Base-by-base conservation (phyloP, 768 basidiomycete genomes). In the Hypsizygus marmoreus region DNA sequence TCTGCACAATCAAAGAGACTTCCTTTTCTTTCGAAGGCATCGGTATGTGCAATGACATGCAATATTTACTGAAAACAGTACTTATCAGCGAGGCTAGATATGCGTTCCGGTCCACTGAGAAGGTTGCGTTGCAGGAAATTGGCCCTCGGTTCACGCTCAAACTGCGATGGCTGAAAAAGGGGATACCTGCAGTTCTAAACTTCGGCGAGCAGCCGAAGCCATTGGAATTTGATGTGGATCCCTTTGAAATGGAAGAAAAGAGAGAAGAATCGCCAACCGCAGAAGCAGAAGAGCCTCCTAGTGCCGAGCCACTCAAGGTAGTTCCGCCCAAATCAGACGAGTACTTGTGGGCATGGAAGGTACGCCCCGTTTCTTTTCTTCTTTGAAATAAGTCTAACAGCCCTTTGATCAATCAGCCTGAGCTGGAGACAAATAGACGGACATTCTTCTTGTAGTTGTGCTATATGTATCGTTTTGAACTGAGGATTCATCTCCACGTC, bases 131-230 rank as follows among this genome's bases (percentile, higher is more conserved):
- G 23, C 97, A 99, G 63, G 97, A 99, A 67, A 99, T 99, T 52
- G 97, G 97, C 2, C 97, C 97, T 6, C 83, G 95, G 24, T 97
- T 99, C 62, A 98, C 97, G 0, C 76, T 98, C 9, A 98, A 98
- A 68, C 73, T 99, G 45, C 76, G 86, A 29, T 97, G 86, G 76
- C 67, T 99, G 46, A 84, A 87, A 61, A 93, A 88, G 56, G 94
- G 92, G 8, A 72, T 95, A 16, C 95, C 94, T 1, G 84, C 88
- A 4, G 91, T 94, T 20, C 76, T 77, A 51, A 75, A 79, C 54
- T 74, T 83, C 58, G 84, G 86, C 20, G 80, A 86, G 51, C 72
- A 75, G n/a, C 73, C 82, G 1, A 71, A 75, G 51, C 69, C 79
- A 17, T 58, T 88, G 38, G 68, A 75, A 49, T 78, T 84, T 47